Evolutionary conservation across 129 eudicot species (phyloP), one percentile per base, ranked within the genome.

Genomic region (Erigeron canadensis): DNA sequence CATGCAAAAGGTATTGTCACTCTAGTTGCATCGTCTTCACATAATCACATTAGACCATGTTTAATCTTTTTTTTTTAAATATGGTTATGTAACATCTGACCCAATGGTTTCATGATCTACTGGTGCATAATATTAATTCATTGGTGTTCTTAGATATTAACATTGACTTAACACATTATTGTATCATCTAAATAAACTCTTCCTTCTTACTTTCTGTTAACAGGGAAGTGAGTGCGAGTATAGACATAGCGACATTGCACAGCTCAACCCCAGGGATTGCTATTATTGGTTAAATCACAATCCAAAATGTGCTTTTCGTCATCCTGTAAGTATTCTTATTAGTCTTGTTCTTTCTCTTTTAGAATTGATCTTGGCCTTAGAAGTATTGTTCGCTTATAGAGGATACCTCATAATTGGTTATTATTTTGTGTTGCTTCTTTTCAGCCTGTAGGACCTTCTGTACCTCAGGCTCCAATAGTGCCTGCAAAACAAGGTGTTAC

Each of bases 191-290:
- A 65, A 28, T 16, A 50, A 17, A 16, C 10, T 63, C 15, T 34
- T 63, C 16, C 17, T 65, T 45, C 22, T 2, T 56, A 41, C 23
- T 64, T 38, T 68, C 45, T 79, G 55, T 67, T 23, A 65, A 60
- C 92, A 93, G 98, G 98, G 98, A 87, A 85, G 78, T 56, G 98
- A 93, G 75, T 93, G 98, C 47, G 98, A 93, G 81, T 93, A 83
- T 78, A 95, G 96, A 8, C 98, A 93, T 71, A 93, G 96, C 82
- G 98, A 93, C 54, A 63, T 75, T 80, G 98, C 95, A 40, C 84
- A 96, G 73, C 56, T 89, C n/a, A 93, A 93, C 64, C 98, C 98
- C n/a, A 78, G 91, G 78, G 98, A 93, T 81, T 93, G 98, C 85
- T 89, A 75, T 77, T 93, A 71, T 76, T 93, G 98, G 98, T 53